Base-by-base conservation (phyloP, 2,329 filamentous ascomycete species). In the Exophiala calicioides region DNA sequence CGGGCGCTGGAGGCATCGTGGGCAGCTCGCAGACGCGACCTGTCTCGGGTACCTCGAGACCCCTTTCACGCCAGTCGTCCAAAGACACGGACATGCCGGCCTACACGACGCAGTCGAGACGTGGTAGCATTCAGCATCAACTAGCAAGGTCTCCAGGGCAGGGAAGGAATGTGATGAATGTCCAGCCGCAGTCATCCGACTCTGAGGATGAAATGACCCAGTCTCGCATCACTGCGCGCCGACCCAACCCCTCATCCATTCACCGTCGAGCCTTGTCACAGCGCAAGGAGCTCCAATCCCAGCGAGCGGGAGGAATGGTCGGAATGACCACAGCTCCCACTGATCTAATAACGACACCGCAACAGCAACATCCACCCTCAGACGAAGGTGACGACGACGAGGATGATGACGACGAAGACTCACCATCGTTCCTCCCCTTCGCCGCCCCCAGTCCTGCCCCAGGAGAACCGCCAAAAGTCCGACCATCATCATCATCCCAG, bases 371-470 rank as follows among this genome's bases (percentile, higher is more conserved):
- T n/a, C n/a, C n/a, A 5, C 55, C 55, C 5, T 16, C 34, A 55
- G 64, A 29, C 43, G 65, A 9, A 50, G 60, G 16, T n/a, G 51
- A 59, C 24, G 45, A 41, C n/a, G 43, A 47, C 4, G 42, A 50
- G 4, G 47, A 50, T 12, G 69, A 72, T 18, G 71, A 71, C 9
- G 58, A 62, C 5, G 71, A 74, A 26, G 71, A 73, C 15, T 63
- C 70, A 0, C 71, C 71, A 0, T 69, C 72, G 2, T 75, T 76
- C 45, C 61, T 75, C 1, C 71, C 72, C 1, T 58, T 74, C 15
- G 56, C 61, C 2, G 59, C 61, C 3, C 45, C 35, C 36, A 45
- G 2, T 44, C 36, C n/a, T 21, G 31, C 21, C 34, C 7, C 40
- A 30, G 21, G 10, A 35, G 32, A 41, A 51, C 8, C 15, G n/a